Evolutionary conservation across 129 eudicot genomes (phyloP), one percentile per base, ranked within the genome.

Genomic region (Ambrosia artemisiifolia): DNA sequence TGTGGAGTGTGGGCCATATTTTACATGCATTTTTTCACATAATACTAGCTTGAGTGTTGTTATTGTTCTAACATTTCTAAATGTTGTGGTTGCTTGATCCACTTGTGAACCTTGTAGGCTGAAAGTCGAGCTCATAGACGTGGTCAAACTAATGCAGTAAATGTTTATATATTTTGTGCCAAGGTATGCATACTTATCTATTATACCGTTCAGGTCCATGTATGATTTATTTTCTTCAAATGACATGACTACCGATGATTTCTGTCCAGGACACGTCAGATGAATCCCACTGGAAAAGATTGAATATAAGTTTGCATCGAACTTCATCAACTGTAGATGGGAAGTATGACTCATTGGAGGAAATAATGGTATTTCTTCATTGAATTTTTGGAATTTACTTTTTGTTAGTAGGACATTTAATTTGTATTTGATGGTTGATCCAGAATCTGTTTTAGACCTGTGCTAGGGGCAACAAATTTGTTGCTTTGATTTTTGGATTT

Each of bases 41-140:
- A 55, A 71, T 12, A 38, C 10, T 53, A 64, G 72, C 35, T 50
- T 38, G 79, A 74, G 30, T 35, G 72, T 51, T 20, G 65, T 51
- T 65, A 43, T 38, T 74, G 59, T 53, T 65, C 33, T 51, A 24
- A 36, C 5, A 36, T 12, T 75, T 75, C 34, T 6, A 20, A 34
- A 6, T 44, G 40, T 11, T 63, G 54, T 71, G 47, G 13, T 70
- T 66, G 55, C 42, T 73, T 74, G 77, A 77, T 77, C 53, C 74
- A 71, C 34, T 57, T 57, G 42, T 70, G 71, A 70, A 62, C 20
- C 32, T 78, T 81, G 49, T 71, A 95, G 99, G 99, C 99, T 62
- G 97, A 95, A 79, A 84, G 82, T 79, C 87, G 99, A 83, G 99
- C 97, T 48, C 99, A 95, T 73, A 87, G 99, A 72, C 88, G 87